phyloP scores from a whole-genome alignment of 495 filamentous ascomycete genomes.

The Rhizodiscina lignyota region DNA sequence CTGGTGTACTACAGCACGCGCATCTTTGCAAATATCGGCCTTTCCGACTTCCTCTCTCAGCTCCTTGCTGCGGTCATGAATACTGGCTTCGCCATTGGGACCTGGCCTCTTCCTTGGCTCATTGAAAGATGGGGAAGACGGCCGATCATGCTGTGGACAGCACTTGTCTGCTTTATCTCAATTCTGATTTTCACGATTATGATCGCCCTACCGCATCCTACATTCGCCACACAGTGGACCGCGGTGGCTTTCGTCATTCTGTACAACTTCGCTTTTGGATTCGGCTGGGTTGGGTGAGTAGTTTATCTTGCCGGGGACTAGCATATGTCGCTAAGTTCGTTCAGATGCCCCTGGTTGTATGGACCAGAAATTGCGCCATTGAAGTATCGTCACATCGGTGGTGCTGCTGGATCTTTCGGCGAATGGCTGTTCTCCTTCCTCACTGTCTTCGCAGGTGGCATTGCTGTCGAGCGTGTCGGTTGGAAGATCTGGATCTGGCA shows the following conservation, averaged over 20 bases:
- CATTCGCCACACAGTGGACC: too few species aligned
- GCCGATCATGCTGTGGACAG: conserved; percentile 14
- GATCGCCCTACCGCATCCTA: too few species aligned
- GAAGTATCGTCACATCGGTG: conserved; percentile 16
- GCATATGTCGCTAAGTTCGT: too few species aligned
- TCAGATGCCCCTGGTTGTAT: too few species aligned
- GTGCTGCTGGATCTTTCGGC: conserved; percentile 11
- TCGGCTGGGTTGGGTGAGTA: too few species aligned
- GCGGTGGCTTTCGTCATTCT: too few species aligned
- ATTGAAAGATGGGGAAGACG: conserved; percentile 17
- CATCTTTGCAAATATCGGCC: conserved; percentile 18
- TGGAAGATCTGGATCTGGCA: conserved; percentile 19
- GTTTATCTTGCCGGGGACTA: too few species aligned
- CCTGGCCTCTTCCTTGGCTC: conserved; percentile 5
- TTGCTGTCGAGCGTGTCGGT: conserved; percentile 13
- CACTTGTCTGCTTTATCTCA: too few species aligned
- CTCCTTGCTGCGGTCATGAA: conserved; percentile 18
- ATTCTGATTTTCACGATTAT: too few species aligned
- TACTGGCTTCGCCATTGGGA: conserved; percentile 8
- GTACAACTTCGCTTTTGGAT: too few species aligned
- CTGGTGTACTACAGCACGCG: conserved; percentile 19
- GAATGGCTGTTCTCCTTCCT: conserved; percentile 20
- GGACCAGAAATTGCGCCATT: conserved; percentile 20
- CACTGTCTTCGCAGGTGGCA: conserved; percentile 20
- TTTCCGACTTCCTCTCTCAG: conserved; percentile 10